Conservation (phyloP, 768 basidiomycete genomes). For the Auricularia cornea region DNA sequence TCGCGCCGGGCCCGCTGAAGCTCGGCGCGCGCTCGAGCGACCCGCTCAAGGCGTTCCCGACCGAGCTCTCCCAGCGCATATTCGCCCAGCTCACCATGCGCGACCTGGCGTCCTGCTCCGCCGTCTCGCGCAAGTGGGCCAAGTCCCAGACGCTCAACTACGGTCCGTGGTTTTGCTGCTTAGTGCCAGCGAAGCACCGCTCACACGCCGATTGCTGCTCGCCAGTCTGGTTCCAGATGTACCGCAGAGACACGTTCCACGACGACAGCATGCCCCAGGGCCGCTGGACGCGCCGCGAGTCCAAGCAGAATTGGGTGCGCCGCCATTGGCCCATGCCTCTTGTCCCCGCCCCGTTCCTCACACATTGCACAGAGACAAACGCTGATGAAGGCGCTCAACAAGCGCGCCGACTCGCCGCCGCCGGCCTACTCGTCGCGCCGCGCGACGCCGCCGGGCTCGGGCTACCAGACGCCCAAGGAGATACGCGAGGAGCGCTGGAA, state of each 20-base stretch:
- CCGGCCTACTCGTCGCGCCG: constrained; percentile 33
- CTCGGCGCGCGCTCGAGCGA: constrained; percentile 35
- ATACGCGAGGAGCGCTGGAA: constrained; percentile 71
- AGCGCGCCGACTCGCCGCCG: constrained; percentile 31
- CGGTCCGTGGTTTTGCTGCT: constrained; percentile 53
- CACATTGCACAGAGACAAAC: constrained; percentile 39
- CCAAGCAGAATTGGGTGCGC: constrained; percentile 85
- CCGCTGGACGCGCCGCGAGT: constrained; percentile 89
- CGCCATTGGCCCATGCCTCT: not conserved
- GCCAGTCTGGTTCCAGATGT: constrained; percentile 90
- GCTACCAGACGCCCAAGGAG: constrained; percentile 73
- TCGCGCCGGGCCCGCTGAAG: constrained; percentile 41
- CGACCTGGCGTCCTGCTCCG: constrained; percentile 68
- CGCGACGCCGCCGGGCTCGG: constrained; percentile 47
- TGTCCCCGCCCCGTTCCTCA: not conserved
- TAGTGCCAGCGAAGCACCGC: not conserved
- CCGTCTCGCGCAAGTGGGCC: constrained; percentile 81
- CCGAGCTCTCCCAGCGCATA: constrained; percentile 72
- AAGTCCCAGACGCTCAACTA: constrained; percentile 89
- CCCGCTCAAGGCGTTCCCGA: constrained; percentile 64
- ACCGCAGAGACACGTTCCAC: constrained; percentile 79
- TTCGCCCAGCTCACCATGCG: constrained; percentile 53
- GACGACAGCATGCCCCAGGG: constrained; percentile 68
- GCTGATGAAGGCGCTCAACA: constrained; percentile 32
- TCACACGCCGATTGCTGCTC: not conserved